phyloP scores from a whole-genome alignment of 345 rosid species.

The Aquilaria sinensis region DNA sequence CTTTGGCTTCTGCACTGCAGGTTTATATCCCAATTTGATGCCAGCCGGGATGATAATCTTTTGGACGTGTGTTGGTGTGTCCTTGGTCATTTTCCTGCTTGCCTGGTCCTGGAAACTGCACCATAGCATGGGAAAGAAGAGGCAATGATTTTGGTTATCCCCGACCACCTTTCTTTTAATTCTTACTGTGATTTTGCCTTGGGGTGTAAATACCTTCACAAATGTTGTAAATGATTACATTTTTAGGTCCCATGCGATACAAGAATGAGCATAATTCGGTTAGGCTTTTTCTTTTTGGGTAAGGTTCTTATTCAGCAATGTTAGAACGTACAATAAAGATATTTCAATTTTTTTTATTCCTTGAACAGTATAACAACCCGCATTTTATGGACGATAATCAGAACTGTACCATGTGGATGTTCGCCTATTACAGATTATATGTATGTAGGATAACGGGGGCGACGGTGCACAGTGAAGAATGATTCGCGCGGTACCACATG shows the following conservation, averaged over 20 bases:
- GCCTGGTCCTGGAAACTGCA: slow-evolving; percentile 80
- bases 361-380: too few species aligned
- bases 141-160: slow-evolving; percentile 34
- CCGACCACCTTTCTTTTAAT: slow-evolving; percentile 36
- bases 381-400: too few species aligned
- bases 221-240: slow-evolving; percentile 42
- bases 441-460: too few species aligned
- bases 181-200: slow-evolving; percentile 18
- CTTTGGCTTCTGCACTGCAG: slow-evolving; percentile 23
- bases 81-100: slow-evolving; percentile 47
- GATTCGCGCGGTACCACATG: too few species aligned
- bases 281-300: too few species aligned
- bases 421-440: too few species aligned
- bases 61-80: slow-evolving; percentile 63
- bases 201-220: slow-evolving; percentile 32
- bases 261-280: too few species aligned
- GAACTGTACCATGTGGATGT: too few species aligned
- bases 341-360: too few species aligned
- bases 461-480: too few species aligned
- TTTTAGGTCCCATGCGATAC: slow-evolving; percentile 12
- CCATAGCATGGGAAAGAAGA: slow-evolving; percentile 53
- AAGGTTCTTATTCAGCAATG: too few species aligned
- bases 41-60: slow-evolving; percentile 66
- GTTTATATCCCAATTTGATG: slow-evolving; percentile 84
- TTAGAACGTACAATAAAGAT: too few species aligned